Percentiles rank a stretch among this genome's conserved stretches.
phyloP scores from a whole-genome alignment of 805 yeast genomes.

The Saccharomycopsis sp. region DNA sequence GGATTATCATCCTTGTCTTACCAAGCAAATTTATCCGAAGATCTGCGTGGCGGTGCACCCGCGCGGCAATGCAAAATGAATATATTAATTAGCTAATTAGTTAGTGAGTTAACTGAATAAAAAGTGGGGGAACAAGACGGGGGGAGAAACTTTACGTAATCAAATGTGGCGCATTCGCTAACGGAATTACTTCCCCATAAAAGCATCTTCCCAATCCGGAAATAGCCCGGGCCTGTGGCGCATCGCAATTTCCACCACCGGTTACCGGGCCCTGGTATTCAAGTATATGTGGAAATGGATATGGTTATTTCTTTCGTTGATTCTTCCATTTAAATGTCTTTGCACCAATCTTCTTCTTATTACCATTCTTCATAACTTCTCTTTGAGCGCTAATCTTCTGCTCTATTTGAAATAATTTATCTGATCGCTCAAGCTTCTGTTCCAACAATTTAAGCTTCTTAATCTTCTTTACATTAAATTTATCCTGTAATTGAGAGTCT shows the following conservation, averaged over 20 bases:
- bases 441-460: constrained; percentile 55
- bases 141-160: too few relatives aligned
- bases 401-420: constrained; percentile 61
- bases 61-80: too few relatives aligned
- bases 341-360: constrained; percentile 76
- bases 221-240: too few relatives aligned
- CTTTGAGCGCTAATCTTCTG: constrained; percentile 68
- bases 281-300: neutral
- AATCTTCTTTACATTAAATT: constrained; percentile 45
- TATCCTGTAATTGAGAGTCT: constrained; percentile 27
- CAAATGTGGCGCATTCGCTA: too few relatives aligned
- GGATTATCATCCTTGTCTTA: too few relatives aligned
- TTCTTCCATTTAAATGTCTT: constrained; percentile 79
- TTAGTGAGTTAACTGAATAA: too few relatives aligned
- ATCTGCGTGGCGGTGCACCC: too few relatives aligned
- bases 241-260: neutral
- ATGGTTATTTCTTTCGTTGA: constrained; percentile 45
- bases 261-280: neutral
- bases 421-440: constrained; percentile 61
- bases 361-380: constrained; percentile 87
- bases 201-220: too few relatives aligned
- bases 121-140: too few relatives aligned
- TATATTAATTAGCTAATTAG: too few relatives aligned
- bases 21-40: too few relatives aligned
- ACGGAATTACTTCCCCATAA: too few relatives aligned